These are phyloP conservation scores for Saussurea involucrata DNA, from an alignment of 129 eudicot genomes.

Conservation along the genomic window DNA sequence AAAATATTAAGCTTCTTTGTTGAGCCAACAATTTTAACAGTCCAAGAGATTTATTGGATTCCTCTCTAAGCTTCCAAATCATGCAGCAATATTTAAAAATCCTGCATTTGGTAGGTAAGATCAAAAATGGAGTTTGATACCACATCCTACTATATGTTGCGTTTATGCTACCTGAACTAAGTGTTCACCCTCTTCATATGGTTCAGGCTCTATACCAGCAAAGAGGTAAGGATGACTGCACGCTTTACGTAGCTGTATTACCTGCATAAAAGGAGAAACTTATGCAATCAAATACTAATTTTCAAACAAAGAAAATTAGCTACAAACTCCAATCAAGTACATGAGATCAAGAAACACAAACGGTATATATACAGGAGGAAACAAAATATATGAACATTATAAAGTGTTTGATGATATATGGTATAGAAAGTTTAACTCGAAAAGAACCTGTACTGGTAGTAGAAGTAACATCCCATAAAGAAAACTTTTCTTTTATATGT, in stretches of 20 bases:
- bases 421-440: background rate
- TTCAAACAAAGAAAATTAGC: background rate
- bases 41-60: background rate
- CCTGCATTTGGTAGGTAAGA: slow-evolving; percentile 1
- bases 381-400: background rate
- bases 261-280: slow-evolving; percentile 42
- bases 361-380: background rate
- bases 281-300: background rate
- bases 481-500: background rate
- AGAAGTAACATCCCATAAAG: background rate
- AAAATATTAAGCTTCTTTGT: background rate
- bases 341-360: slow-evolving; percentile 2
- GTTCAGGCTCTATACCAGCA: slow-evolving; percentile 98
- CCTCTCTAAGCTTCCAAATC: slow-evolving; percentile 3
- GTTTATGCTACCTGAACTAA: slow-evolving; percentile 67
- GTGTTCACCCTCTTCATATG: slow-evolving; percentile 98
- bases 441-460: background rate
- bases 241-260: slow-evolving; percentile 91
- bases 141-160: background rate
- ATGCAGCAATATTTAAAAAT: background rate
- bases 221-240: slow-evolving; percentile 99
- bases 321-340: background rate
- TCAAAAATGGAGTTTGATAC: background rate
- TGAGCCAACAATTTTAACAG: background rate
- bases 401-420: background rate